These are phyloP conservation scores for Bipolaris sorokiniana DNA, from an alignment of 2,329 filamentous ascomycete species.

Conservation along the genomic window DNA sequence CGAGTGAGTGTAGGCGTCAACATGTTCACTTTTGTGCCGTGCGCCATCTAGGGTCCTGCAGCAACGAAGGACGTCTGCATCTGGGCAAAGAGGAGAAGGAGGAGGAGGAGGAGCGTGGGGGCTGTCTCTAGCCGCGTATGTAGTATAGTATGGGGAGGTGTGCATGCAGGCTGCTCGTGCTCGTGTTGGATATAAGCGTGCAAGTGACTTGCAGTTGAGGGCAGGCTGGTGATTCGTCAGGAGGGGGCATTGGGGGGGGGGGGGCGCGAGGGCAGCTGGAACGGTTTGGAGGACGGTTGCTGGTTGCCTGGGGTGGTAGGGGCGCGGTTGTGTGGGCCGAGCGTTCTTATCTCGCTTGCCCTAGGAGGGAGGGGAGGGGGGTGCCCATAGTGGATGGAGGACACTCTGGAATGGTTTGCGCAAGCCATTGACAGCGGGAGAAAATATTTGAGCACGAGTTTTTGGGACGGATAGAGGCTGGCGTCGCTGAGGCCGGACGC, in stretches of 20 bases:
- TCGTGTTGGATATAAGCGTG: slow-evolving; percentile 17
- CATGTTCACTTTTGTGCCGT: slow-evolving; percentile 12
- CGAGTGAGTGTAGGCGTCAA: slow-evolving; percentile 2
- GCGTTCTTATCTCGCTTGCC: slow-evolving; percentile 39
- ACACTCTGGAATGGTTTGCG: slow-evolving; percentile 15
- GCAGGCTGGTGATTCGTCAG: slow-evolving; percentile 15
- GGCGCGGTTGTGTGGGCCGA: slow-evolving; percentile 14
- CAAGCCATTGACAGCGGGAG: slow-evolving; percentile 26
- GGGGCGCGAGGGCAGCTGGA: not conserved
- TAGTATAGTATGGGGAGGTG: slow-evolving; percentile 1
- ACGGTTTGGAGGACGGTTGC: slow-evolving; percentile 26
- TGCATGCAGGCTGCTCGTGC: slow-evolving; percentile 11
- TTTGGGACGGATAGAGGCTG: slow-evolving; percentile 33
- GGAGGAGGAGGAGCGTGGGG: slow-evolving; percentile 40
- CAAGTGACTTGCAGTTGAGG: slow-evolving; percentile 40
- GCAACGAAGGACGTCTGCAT: slow-evolving; percentile 21
- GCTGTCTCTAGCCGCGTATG: slow-evolving; percentile 14
- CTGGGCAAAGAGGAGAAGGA: slow-evolving; percentile 28
- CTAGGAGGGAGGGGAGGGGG: slow-evolving; percentile 2
- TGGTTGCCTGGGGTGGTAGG: slow-evolving; percentile 26
- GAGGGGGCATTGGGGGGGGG: slow-evolving; percentile 1
- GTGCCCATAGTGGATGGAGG: not conserved
- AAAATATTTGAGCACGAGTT: slow-evolving; percentile 36
- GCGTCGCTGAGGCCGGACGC: slow-evolving; percentile 28
- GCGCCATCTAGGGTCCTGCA: slow-evolving; percentile 15